A percentile compares a stretch with the other conserved stretches of the same genome.
phyloP scores from a whole-genome alignment of 805 yeast genomes.

The Monosporozyma aerobia region DNA sequence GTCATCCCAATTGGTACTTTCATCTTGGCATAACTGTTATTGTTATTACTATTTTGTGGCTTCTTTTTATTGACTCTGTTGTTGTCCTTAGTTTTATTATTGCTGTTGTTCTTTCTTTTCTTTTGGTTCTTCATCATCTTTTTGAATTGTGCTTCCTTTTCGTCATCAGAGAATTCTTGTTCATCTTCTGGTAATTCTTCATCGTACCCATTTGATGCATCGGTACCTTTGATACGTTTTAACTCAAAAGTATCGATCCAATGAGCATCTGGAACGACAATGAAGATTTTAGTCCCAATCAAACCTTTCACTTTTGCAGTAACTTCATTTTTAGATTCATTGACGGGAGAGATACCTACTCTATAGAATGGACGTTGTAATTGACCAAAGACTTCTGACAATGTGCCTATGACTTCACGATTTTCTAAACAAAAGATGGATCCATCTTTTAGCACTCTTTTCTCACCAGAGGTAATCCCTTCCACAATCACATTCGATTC shows the following conservation, averaged over 20 bases:
- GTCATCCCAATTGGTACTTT: slow-evolving; percentile 12
- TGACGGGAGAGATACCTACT: slow-evolving; percentile 41
- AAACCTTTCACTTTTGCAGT: slow-evolving; percentile 25
- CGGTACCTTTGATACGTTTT: slow-evolving; percentile 71
- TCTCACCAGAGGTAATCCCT: slow-evolving; percentile 74
- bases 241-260: slow-evolving; percentile 70
- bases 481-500: slow-evolving; percentile 64
- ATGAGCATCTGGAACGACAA: slow-evolving; percentile 72
- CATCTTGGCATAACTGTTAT: slow-evolving; percentile 9
- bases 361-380: slow-evolving; percentile 74
- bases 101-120: slow-evolving; percentile 32
- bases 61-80: slow-evolving; percentile 4
- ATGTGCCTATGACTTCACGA: slow-evolving; percentile 58
- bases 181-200: slow-evolving; percentile 91
- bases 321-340: slow-evolving; percentile 5
- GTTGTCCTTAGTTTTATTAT: slow-evolving; percentile 8
- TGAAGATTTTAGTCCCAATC: slow-evolving; percentile 53
- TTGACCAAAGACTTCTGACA: slow-evolving; percentile 86
- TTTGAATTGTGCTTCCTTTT: slow-evolving; percentile 67
- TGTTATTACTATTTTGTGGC: neutral
- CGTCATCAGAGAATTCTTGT: slow-evolving; percentile 93
- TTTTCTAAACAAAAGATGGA: slow-evolving; percentile 73
- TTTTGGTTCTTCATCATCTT: slow-evolving; percentile 53
- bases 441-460: slow-evolving; percentile 69
- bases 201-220: slow-evolving; percentile 90